Conservation (phyloP, 106 monocot genomes). For the Vanilla planifolia region DNA sequence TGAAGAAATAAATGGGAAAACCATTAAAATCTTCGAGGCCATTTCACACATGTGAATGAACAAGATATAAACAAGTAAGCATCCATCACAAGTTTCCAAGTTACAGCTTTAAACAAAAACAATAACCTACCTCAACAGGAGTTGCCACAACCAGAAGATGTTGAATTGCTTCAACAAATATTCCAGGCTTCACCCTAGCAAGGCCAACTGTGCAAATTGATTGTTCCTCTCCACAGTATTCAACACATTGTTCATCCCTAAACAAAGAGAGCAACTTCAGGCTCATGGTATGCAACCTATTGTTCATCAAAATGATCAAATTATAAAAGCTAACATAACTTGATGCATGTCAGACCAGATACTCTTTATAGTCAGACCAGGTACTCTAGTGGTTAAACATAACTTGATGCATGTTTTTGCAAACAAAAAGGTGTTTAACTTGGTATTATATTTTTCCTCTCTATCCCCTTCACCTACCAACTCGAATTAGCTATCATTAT, state of each 20-base stretch:
- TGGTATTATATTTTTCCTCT: no score
- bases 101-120: background rate
- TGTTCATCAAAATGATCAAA: background rate
- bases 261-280: background rate
- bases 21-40: background rate
- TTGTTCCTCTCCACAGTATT: constrained; percentile 76
- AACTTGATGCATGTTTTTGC: no score
- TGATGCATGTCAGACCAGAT: no score
- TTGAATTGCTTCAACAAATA: constrained; percentile 96
- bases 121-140: constrained; percentile 66
- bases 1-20: background rate
- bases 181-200: constrained; percentile 72
- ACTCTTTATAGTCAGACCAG: no score
- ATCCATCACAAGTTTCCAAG: background rate
- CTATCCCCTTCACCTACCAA: no score
- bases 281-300: background rate
- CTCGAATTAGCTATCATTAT: no score
- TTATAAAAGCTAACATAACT: background rate
- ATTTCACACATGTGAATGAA: background rate
- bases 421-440: no score
- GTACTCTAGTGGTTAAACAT: no score
- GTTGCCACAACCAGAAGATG: constrained; percentile 82
- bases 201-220: constrained; percentile 87
- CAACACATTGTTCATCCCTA: constrained; percentile 89
- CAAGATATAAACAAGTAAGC: background rate